Evolutionary conservation across 768 basidiomycete species (phyloP), one percentile per base, ranked within the genome.

Genomic region (Trametes gibbosa): DNA sequence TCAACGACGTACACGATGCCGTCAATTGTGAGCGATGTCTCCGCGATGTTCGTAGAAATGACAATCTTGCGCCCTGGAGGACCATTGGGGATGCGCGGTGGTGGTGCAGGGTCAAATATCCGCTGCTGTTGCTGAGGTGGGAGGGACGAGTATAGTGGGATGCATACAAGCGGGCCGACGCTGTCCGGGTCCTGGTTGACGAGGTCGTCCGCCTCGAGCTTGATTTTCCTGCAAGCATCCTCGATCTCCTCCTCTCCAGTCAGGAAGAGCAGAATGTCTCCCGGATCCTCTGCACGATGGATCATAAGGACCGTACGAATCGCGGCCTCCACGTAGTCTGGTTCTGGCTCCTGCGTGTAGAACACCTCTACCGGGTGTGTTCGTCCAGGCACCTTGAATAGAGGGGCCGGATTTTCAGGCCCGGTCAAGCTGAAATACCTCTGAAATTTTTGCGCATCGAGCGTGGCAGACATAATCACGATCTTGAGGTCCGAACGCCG

Each of bases 1-100:
- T 98, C 96, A 46, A 98, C 95, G 57, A 98, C 96, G 67, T 98
- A 99, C n/a, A 99, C 95, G 67, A 99, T 98, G 21, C 96, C 96
- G 65, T 99, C 96, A 58, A 99, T 98, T 2, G 96, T 99, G 42
- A 98, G 75, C 2, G 94, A 96, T 1, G 96, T 98, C 74, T 99
- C 96, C 3, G 97, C 97, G 58, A 98, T 94, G 70, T 98, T 99
- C 27, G 96, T 99, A 9, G 95, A 92, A 0, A 99, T 79, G 32
- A 99, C 90, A 43, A 98, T 83, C 72, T 99, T 99, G 59, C 96
- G 84, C 0, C 96, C 96, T 0, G 89, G 87, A 0, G 93, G 88
- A 1, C 93, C 89, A 50, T 78, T 85, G 0, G 82, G 71, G 0
- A 73, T 77, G 2, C 80, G 76, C 0, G 93, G 71, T 4, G 78